Conservation (phyloP, 2,329 filamentous ascomycete species). For the Cladosporium velox region DNA sequence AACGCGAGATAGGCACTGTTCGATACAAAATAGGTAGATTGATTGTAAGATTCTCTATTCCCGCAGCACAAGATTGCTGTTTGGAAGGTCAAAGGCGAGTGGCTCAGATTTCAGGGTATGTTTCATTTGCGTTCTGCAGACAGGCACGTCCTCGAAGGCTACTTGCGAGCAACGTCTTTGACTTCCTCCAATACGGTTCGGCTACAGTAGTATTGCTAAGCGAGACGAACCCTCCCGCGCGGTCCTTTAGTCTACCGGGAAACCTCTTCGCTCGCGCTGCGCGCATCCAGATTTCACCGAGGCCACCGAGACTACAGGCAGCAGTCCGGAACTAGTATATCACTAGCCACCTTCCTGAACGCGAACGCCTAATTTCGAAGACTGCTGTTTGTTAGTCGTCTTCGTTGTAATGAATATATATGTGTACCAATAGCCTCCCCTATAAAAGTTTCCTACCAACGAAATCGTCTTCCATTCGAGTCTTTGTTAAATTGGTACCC, state of each 20-base stretch:
- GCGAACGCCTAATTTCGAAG: background rate
- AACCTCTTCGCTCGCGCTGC: background rate
- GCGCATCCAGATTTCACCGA: background rate
- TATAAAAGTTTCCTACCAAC: background rate
- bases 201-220: background rate
- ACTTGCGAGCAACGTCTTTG: background rate
- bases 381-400: background rate
- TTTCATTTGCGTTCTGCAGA: background rate
- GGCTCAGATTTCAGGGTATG: background rate
- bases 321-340: background rate
- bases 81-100: background rate
- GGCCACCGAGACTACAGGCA: background rate
- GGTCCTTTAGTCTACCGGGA: background rate
- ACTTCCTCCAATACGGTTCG: background rate
- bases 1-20: background rate
- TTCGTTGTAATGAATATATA: background rate
- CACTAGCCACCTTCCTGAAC: background rate
- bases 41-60: background rate
- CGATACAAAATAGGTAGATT: background rate
- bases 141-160: background rate
- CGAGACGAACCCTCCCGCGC: background rate
- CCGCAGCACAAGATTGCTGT: background rate
- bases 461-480: background rate
- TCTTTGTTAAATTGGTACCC: background rate
- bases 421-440: background rate